Evolutionary conservation across 1,284 basidiomycete genomes (phyloP).

Genomic region (Boletus smithii): DNA sequence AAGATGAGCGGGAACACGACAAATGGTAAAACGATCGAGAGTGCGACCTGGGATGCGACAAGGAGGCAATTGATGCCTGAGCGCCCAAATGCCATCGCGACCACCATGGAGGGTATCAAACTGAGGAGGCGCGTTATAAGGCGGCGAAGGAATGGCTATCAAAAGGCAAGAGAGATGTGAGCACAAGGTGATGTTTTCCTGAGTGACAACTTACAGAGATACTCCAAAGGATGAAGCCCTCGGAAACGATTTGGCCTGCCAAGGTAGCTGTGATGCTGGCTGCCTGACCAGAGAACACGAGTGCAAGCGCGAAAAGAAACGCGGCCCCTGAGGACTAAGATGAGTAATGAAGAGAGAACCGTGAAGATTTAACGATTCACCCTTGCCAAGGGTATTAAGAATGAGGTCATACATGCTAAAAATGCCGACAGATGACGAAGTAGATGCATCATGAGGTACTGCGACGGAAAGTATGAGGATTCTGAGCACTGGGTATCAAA

Average conservation of each 20-base stretch:
- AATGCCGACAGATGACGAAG: conserved; percentile 50
- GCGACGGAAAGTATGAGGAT: no score
- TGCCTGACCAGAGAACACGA: conserved; percentile 75
- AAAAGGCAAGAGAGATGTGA: background rate
- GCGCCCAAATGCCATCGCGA: conserved; percentile 65
- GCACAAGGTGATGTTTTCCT: background rate
- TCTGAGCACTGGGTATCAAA: background rate
- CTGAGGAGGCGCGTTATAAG: conserved; percentile 72
- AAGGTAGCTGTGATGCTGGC: conserved; percentile 82
- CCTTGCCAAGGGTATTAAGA: conserved; percentile 46
- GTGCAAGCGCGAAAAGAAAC: conserved; percentile 71
- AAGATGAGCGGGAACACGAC: conserved; percentile 68
- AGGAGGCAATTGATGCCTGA: conserved; percentile 71
- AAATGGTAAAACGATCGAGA: conserved; percentile 77
- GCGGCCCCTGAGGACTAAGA: conserved; percentile 41
- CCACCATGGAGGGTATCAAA: conserved; percentile 68
- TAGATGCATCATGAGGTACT: conserved; percentile 2
- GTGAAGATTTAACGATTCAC: conserved; percentile 30
- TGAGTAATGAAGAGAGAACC: background rate
- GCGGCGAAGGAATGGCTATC: conserved; percentile 66
- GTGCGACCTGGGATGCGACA: conserved; percentile 73
- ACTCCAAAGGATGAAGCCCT: conserved; percentile 83
- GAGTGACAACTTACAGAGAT: conserved; percentile 53
- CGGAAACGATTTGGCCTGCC: conserved; percentile 78
- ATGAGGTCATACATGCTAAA: conserved; percentile 71